Evolutionary conservation across 169 alveolate species (phyloP).

Genomic region (Plasmodium ovale): DNA sequence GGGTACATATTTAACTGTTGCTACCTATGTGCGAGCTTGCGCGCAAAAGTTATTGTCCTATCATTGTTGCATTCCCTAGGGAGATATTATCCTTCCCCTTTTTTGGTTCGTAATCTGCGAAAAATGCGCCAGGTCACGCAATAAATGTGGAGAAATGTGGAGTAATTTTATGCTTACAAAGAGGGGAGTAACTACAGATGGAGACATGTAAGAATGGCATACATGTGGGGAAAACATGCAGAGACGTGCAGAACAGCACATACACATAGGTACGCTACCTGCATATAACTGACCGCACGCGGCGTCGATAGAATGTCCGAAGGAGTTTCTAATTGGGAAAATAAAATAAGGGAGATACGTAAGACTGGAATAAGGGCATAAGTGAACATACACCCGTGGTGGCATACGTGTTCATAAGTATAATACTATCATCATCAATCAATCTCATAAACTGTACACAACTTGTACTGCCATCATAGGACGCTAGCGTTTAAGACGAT

Average conservation of each 20-base stretch:
- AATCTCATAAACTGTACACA: too few species aligned
- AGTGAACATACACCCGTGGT: not conserved
- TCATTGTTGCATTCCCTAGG: constrained; percentile 7
- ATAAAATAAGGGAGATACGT: not conserved
- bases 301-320: constrained; percentile 88
- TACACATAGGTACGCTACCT: constrained; percentile 53
- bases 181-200: not conserved
- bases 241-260: not conserved
- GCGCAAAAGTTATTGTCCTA: constrained; percentile 19
- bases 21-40: too few species aligned
- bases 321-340: constrained; percentile 80
- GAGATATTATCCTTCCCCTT: constrained; percentile 28
- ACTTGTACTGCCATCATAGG: too few species aligned
- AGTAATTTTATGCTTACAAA: not conserved
- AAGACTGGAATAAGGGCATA: not conserved
- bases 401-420: too few species aligned
- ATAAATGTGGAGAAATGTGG: not conserved
- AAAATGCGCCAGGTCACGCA: not conserved
- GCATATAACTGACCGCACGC: constrained; percentile 90
- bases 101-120: constrained; percentile 69
- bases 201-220: not conserved
- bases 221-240: not conserved
- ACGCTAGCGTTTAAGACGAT: too few species aligned
- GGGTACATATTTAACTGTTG: too few species aligned
- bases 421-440: too few species aligned